These are phyloP conservation scores for Pleurotus platypus DNA, from an alignment of 768 basidiomycete species.

Conservation along the genomic window DNA sequence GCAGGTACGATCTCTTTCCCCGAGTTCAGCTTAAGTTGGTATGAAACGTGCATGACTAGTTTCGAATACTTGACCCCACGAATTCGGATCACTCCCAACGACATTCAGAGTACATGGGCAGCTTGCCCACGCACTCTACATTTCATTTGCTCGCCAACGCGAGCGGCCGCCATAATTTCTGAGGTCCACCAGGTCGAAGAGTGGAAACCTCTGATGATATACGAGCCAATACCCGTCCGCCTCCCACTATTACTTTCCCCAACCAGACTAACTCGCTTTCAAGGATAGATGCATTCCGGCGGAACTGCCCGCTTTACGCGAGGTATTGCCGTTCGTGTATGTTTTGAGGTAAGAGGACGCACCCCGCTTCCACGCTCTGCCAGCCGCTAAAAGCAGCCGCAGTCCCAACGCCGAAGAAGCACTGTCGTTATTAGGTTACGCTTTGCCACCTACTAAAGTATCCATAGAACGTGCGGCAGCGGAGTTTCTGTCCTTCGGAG, in stretches of 20 bases:
- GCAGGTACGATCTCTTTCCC: conserved; percentile 45
- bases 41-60: conserved; percentile 31
- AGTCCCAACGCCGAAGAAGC: conserved; percentile 92
- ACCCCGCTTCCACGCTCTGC: background rate
- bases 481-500: conserved; percentile 56
- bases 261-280: background rate
- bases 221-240: conserved; percentile 80
- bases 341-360: conserved; percentile 57
- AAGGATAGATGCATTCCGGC: conserved; percentile 79
- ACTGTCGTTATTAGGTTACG: conserved; percentile 55
- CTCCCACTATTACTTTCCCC: conserved; percentile 2
- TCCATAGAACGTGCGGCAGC: conserved; percentile 66
- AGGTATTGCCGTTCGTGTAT: conserved; percentile 54
- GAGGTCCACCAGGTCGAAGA: conserved; percentile 49
- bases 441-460: conserved; percentile 42
- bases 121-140: conserved; percentile 57
- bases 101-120: conserved; percentile 55
- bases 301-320: conserved; percentile 64
- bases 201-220: conserved; percentile 71
- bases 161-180: conserved; percentile 63
- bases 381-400: background rate
- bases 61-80: conserved; percentile 78
- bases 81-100: conserved; percentile 65
- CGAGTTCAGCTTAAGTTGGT: too few relatives aligned
- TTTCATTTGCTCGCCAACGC: conserved; percentile 80